Percentiles rank a stretch among this genome's conserved stretches.
phyloP scores from a whole-genome alignment of 2,329 filamentous ascomycete genomes.

The Penicillium verrucosum region DNA sequence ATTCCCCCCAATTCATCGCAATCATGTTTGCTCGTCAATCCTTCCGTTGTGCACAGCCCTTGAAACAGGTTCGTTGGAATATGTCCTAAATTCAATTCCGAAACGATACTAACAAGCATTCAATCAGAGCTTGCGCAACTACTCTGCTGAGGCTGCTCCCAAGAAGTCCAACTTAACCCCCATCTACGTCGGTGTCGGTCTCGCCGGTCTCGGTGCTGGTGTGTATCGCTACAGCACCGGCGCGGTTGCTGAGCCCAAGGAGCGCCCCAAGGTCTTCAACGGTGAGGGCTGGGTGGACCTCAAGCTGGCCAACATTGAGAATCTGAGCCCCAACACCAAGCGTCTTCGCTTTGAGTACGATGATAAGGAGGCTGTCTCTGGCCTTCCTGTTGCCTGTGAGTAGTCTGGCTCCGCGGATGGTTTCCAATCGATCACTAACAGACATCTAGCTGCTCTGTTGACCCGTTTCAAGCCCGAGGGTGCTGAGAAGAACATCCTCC shows the following conservation, averaged over 20 bases:
- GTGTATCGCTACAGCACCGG: slow-evolving; percentile 50
- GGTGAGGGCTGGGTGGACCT: slow-evolving; percentile 86
- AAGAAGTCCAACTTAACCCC: slow-evolving; percentile 57
- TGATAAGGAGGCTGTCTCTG: slow-evolving; percentile 78
- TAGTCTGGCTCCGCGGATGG: slow-evolving; percentile 1
- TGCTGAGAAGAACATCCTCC: slow-evolving; percentile 78
- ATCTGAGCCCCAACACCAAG: slow-evolving; percentile 93
- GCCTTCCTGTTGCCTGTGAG: slow-evolving; percentile 72
- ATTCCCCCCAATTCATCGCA: slow-evolving; percentile 13
- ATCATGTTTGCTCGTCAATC: slow-evolving; percentile 67
- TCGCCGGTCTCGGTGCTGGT: slow-evolving; percentile 52
- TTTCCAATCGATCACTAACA: slow-evolving; percentile 7
- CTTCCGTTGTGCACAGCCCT: slow-evolving; percentile 62
- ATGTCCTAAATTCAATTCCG: background rate
- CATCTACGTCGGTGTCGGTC: slow-evolving; percentile 50
- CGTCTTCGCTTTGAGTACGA: slow-evolving; percentile 82
- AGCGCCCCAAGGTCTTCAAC: slow-evolving; percentile 59
- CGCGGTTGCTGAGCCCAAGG: slow-evolving; percentile 33
- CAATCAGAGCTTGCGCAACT: slow-evolving; percentile 62
- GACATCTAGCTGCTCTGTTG: slow-evolving; percentile 65
- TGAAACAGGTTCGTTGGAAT: slow-evolving; percentile 57
- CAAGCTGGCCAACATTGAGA: slow-evolving; percentile 72
- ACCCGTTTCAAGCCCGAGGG: slow-evolving; percentile 87
- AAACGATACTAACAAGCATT: slow-evolving; percentile 2
- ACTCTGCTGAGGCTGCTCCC: slow-evolving; percentile 59